Evolutionary conservation across 345 rosid genomes (phyloP).

Genomic region (Rhodamnia argentea): DNA sequence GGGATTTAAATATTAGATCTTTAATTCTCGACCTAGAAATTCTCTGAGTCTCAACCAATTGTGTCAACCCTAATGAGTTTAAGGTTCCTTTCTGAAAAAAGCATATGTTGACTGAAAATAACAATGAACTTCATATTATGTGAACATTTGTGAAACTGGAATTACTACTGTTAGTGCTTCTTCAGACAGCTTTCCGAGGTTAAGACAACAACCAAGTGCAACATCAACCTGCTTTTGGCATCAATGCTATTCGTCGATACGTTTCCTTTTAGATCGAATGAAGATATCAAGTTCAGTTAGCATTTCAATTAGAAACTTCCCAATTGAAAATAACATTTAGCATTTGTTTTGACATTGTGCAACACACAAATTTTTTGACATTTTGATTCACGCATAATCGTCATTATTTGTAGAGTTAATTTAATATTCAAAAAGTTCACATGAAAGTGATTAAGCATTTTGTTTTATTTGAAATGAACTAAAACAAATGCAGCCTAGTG

Average conservation of each 20-base stretch:
- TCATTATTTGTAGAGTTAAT: background rate
- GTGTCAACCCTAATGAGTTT: background rate
- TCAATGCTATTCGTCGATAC: background rate
- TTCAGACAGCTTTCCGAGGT: background rate
- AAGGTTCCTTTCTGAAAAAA: background rate
- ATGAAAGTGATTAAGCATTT: background rate
- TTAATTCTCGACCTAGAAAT: background rate
- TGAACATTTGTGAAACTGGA: background rate
- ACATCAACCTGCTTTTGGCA: background rate
- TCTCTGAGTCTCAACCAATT: background rate
- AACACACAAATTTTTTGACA: background rate
- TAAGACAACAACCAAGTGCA: background rate
- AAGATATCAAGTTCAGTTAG: background rate
- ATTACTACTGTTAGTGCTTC: background rate
- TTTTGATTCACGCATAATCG: background rate
- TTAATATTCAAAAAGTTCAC: background rate
- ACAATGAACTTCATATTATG: background rate
- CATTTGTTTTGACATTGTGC: background rate
- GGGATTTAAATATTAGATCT: background rate
- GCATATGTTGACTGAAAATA: background rate
- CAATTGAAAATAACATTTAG: background rate
- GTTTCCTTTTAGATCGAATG: background rate
- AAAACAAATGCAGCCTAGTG: background rate
- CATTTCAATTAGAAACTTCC: background rate
- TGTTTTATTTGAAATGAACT: background rate